Evolutionary conservation across 352 stramenopile genomes (phyloP).

Genomic region (Elongisporangium senticosum): DNA sequence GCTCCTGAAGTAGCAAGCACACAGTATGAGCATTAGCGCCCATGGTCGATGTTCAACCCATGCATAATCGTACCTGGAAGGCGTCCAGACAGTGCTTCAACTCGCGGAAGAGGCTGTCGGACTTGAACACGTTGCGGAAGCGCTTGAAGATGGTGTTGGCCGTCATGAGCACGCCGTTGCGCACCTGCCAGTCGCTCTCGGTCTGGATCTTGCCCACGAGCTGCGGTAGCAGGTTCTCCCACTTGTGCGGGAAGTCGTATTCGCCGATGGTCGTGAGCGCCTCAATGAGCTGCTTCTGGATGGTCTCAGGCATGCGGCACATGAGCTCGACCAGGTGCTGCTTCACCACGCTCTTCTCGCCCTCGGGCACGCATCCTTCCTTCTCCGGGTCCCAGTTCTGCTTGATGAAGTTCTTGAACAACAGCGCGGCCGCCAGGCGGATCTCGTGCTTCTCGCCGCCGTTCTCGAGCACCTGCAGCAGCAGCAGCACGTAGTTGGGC

Average conservation of each 20-base stretch:
- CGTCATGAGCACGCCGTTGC: slow-evolving; percentile 96
- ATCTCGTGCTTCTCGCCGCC: slow-evolving; percentile 50
- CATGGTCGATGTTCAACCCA: not conserved
- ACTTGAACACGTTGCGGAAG: slow-evolving; percentile 95
- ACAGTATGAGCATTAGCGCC: not conserved
- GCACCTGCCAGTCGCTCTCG: slow-evolving; percentile 86
- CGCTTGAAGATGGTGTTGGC: slow-evolving; percentile 98
- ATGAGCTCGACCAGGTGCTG: slow-evolving; percentile 98
- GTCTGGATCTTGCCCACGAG: slow-evolving; percentile 92
- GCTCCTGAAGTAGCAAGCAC: slow-evolving; percentile 25
- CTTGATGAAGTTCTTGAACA: slow-evolving; percentile 99
- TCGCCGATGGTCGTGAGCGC: slow-evolving; percentile 95
- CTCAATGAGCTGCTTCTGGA: slow-evolving; percentile 96
- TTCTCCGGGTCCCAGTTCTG: slow-evolving; percentile 93
- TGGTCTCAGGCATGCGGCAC: slow-evolving; percentile 90
- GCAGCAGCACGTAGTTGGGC: slow-evolving; percentile 62
- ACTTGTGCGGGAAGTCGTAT: slow-evolving; percentile 97
- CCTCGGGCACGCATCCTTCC: slow-evolving; percentile 53
- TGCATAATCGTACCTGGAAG: slow-evolving; percentile 68
- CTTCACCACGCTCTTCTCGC: slow-evolving; percentile 95
- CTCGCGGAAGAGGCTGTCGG: slow-evolving; percentile 92
- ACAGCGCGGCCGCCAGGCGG: slow-evolving; percentile 62
- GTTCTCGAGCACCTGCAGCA: slow-evolving; percentile 75
- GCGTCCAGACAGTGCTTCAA: slow-evolving; percentile 94
- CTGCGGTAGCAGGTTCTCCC: slow-evolving; percentile 92